These are phyloP conservation scores for Moesziomyces parantarcticus DNA, from an alignment of 1,284 basidiomycete species.

Conservation along the genomic window DNA sequence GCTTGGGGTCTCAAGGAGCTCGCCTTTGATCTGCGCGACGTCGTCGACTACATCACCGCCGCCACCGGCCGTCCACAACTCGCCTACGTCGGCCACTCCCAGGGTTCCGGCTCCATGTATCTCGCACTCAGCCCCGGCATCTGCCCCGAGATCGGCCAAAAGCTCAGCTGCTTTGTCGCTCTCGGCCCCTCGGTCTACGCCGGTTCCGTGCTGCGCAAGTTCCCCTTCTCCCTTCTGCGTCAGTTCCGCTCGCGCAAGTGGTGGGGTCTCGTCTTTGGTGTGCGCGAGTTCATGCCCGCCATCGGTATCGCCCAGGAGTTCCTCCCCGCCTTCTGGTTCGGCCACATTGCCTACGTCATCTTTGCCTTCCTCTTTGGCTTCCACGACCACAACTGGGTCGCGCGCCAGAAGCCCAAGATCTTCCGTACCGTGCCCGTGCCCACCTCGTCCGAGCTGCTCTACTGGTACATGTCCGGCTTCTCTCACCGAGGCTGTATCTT, in stretches of 20 bases:
- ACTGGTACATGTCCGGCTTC: constrained; percentile 67
- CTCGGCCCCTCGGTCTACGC: constrained; percentile 66
- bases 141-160: constrained; percentile 61
- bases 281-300: constrained; percentile 63
- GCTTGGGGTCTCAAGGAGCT: constrained; percentile 67
- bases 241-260: constrained; percentile 61
- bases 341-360: constrained; percentile 65
- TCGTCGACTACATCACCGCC: constrained; percentile 64
- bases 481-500: constrained; percentile 66
- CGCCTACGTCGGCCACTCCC: constrained; percentile 66
- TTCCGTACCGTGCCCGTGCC: constrained; percentile 62
- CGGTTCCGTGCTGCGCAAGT: constrained; percentile 62
- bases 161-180: constrained; percentile 62
- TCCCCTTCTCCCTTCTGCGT: constrained; percentile 64
- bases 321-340: constrained; percentile 62
- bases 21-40: constrained; percentile 62
- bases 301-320: constrained; percentile 58
- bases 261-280: constrained; percentile 65
- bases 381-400: constrained; percentile 65
- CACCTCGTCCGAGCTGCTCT: constrained; percentile 65
- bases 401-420: constrained; percentile 66
- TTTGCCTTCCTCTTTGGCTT: constrained; percentile 66
- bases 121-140: constrained; percentile 64
- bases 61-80: constrained; percentile 58
- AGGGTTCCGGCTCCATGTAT: constrained; percentile 66